Base-by-base conservation (phyloP, 768 basidiomycete species). In the Rhizopogon vinicolor region DNA sequence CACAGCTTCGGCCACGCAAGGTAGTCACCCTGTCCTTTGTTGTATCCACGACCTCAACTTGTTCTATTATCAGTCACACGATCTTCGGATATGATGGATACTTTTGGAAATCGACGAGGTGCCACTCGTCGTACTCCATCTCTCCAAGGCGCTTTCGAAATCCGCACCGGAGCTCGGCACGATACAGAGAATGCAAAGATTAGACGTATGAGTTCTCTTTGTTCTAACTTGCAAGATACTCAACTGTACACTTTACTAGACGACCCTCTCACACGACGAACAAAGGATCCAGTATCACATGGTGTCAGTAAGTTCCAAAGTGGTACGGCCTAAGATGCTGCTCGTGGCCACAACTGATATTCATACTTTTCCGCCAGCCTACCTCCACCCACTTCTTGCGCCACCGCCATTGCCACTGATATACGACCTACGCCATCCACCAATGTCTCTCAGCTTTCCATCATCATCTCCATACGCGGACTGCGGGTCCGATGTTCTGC, bases 381-480 rank as follows among this genome's bases (percentile, higher is more conserved):
- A 18, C 51, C 18, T 43, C 7, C 52, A 53, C 44, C 52, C 52
- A 16, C 44, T 46, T 31, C 44, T 53, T 7, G 42, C 55, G 8
- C 35, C 52, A 39, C 52, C 35, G 22, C 51, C 25, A 9, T 16
- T 37, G 13, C 42, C 42, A 31, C 33, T 57, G n/a, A 18, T 57
- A 31, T 57, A 57, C 43, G 56, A 57, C n/a, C 10, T 57, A 13
- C 45, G 56, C 18, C 31, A 35, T 14, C 39, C 44, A 12, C 56
- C 54, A 5, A 19, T 14, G 13, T 19, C 45, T 35, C 13, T 56
- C 12, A 16, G 12, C 0, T 43, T 55, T 43, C 31, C 55, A 25
- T 7, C 39, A 22, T 33, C 35, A 19, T 55, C 56, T 48, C 40
- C 45, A 41, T 50, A 40, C 16, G 28, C 12, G 4, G 22, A 33